A percentile compares a stretch with the other conserved stretches of the same genome.
Conservation (phyloP, 768 basidiomycete genomes). For the Lanmaoa pseudosensibilis region DNA sequence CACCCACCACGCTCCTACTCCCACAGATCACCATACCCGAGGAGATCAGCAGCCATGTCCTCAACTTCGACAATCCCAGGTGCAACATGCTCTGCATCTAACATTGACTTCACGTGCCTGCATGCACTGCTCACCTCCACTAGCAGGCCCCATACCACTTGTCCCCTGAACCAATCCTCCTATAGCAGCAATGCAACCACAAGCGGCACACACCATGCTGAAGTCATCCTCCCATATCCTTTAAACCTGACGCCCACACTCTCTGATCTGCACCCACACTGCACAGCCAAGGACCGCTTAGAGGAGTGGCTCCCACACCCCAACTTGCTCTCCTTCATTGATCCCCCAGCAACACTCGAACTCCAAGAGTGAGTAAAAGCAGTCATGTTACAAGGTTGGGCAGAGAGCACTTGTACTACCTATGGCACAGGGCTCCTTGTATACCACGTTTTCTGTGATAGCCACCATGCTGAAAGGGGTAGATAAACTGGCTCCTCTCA, state of each 20-base stretch:
- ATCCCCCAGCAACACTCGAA: accelerated
- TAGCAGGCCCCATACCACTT: accelerated
- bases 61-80: not conserved
- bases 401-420: accelerated
- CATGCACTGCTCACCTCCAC: too few species aligned
- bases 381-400: not conserved
- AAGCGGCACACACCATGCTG: too few species aligned
- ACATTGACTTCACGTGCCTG: not conserved
- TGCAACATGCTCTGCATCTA: not conserved
- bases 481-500: not conserved
- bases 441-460: not conserved
- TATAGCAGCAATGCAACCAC: too few species aligned
- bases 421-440: not conserved
- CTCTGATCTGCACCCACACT: too few species aligned
- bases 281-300: not conserved
- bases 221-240: too few species aligned
- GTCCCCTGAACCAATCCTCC: too few species aligned
- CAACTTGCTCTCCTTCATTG: too few species aligned
- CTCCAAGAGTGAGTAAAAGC: not conserved
- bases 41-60: not conserved
- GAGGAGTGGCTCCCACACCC: not conserved
- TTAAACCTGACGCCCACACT: too few species aligned
- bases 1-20: too few species aligned
- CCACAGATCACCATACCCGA: not conserved
- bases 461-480: not conserved